These are phyloP conservation scores for Rhexocercosporidium sp. DNA, from an alignment of 2,329 filamentous ascomycete species.

Conservation along the genomic window DNA sequence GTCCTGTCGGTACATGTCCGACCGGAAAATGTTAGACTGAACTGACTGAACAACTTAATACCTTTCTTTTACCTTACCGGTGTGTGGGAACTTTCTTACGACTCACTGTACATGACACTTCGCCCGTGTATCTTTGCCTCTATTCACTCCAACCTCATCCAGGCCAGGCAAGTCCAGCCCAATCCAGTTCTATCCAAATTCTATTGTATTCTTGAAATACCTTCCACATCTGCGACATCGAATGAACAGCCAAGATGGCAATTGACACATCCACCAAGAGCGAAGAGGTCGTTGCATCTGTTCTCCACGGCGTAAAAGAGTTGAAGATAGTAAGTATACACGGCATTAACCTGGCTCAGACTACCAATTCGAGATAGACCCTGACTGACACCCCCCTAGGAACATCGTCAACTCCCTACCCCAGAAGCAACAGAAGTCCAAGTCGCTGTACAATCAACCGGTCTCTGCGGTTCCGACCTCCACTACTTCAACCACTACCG, in stretches of 20 bases:
- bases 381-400: slow-evolving; percentile 30
- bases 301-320: slow-evolving; percentile 42
- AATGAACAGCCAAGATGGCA: slow-evolving; percentile 17
- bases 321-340: slow-evolving; percentile 39
- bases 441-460: slow-evolving; percentile 87
- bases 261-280: slow-evolving; percentile 13
- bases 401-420: slow-evolving; percentile 35
- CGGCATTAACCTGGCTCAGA: neutral
- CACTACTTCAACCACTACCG: slow-evolving; percentile 97
- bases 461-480: slow-evolving; percentile 95
- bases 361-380: neutral
- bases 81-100: neutral
- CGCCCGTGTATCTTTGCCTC: neutral
- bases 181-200: too few relatives aligned
- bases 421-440: slow-evolving; percentile 68
- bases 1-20: neutral
- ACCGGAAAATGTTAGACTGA: too few relatives aligned
- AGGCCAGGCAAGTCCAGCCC: neutral
- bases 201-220: neutral
- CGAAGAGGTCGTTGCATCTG: slow-evolving; percentile 38
- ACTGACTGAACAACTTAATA: neutral
- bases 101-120: neutral
- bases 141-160: neutral
- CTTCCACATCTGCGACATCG: neutral
- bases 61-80: neutral